Evolutionary conservation across 2,329 filamentous ascomycete genomes (phyloP).

Genomic region (Myriosclerotinia duriaeana): DNA sequence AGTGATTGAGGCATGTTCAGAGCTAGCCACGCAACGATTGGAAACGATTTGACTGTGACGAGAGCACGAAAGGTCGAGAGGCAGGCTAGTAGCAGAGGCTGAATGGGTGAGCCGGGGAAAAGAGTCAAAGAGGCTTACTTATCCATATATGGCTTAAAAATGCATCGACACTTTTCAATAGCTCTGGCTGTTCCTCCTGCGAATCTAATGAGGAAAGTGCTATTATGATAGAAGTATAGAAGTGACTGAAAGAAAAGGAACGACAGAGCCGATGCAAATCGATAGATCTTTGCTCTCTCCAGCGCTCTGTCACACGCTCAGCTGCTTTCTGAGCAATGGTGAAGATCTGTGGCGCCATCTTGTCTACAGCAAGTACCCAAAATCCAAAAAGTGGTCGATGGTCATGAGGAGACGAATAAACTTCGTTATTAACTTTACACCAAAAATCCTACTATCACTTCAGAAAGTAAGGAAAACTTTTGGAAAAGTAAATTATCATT

Average conservation of each 20-base stretch:
- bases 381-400: too few species aligned
- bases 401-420: too few species aligned
- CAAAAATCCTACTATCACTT: too few species aligned
- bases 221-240: neutral
- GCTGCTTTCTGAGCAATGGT: neutral
- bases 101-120: rapidly evolving
- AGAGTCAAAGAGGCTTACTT: neutral
- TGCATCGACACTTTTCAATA: neutral
- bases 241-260: constrained; percentile 3
- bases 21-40: neutral
- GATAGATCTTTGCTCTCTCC: neutral
- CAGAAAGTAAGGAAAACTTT: too few species aligned
- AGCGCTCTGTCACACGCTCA: neutral
- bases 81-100: too few species aligned
- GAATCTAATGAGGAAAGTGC: neutral
- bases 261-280: constrained; percentile 7
- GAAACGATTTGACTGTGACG: neutral
- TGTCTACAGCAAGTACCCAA: neutral
- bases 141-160: neutral
- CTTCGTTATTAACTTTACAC: too few species aligned
- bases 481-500: too few species aligned
- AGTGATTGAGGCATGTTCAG: neutral
- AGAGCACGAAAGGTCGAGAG: neutral
- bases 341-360: neutral
- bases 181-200: neutral